phyloP scores from a whole-genome alignment of 2,329 filamentous ascomycete species.

The Dactylellina cionopaga region DNA sequence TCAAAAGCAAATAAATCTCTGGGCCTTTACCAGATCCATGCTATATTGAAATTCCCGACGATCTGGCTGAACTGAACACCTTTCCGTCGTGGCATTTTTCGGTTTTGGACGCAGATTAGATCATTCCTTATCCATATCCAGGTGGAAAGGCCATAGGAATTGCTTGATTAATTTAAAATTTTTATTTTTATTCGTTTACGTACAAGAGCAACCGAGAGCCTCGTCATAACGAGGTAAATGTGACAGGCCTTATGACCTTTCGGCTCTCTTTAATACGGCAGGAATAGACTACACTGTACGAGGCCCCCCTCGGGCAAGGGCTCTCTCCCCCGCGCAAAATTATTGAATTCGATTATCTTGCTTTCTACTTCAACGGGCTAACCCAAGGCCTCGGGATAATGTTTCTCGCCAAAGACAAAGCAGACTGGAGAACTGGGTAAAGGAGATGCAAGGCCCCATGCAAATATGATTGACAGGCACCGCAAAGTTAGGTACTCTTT shows the following conservation, averaged over 20 bases:
- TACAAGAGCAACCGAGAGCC: not conserved
- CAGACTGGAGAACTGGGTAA: not conserved
- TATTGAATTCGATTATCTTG: slow-evolving; percentile 20
- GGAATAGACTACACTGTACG: slow-evolving; percentile 1
- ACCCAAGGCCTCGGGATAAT: slow-evolving; percentile 47
- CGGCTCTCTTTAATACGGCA: slow-evolving; percentile 14
- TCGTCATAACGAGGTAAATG: slow-evolving; percentile 28
- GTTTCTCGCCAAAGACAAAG: slow-evolving; percentile 49
- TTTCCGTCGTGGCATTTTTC: slow-evolving; percentile 49
- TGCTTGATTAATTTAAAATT: too few species aligned
- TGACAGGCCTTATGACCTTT: slow-evolving; percentile 27
- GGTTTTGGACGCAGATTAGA: slow-evolving; percentile 16
- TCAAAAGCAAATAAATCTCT: slow-evolving; percentile 25
- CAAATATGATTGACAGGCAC: slow-evolving; percentile 40
- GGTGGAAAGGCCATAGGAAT: not conserved
- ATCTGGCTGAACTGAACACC: slow-evolving; percentile 51
- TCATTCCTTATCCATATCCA: slow-evolving; percentile 24
- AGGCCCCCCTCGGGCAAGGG: not conserved
- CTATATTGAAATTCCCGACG: slow-evolving; percentile 25
- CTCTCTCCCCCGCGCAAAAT: slow-evolving; percentile 40
- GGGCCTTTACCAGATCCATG: slow-evolving; percentile 21
- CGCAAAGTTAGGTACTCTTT: too few species aligned
- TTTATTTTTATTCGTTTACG: too few species aligned
- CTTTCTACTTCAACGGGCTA: slow-evolving; percentile 19
- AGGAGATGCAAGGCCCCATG: not conserved